Evolutionary conservation across 2,329 filamentous ascomycete genomes (phyloP), one percentile per base, ranked within the genome.

Genomic region (Aureobasidium sp.): DNA sequence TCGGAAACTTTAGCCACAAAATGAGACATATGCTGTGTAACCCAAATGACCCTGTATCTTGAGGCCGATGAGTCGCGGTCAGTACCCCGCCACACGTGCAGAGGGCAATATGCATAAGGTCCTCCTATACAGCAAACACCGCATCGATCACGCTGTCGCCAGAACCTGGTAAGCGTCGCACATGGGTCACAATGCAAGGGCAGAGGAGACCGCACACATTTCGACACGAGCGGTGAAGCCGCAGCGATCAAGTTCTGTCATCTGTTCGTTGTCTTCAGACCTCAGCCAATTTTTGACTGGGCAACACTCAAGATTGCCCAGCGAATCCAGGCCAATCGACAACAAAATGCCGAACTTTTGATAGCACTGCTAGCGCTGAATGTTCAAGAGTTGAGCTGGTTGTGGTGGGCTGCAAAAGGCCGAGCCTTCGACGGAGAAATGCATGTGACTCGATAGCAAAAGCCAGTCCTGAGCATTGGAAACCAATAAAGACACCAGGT

Each of bases 141-240:
- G 51, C 51, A 53, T 27, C 30, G 16, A 37, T 45, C 39, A 53
- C 39, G 50, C 40, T 44, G 38, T 45, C 16, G 45, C 16, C 12
- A 29, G 14, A 39, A 50, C 17, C 45, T 50, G 45, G 45, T 50
- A 29, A 50, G 34, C 34, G 32, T 51, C 24, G 37, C 48, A 51
- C 35, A 51, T 51, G 35, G n/a, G 25, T 51, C 48, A 51, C 45
- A 39, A 49, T 39, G 45, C 45, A 49, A 49, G 45, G 34, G 17
- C n/a, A 12, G 22, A 27, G 14, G 35, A n/a, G 24, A 48, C 11
- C 25, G 32, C 44, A 48, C 42, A 45, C 34, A 34, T 48, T 29
- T 48, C n/a, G 11, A 48, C 44, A 38, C 44, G 44, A 48, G 44
- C 44, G 32, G 32, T 38, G 44, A 37, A 29, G 4, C 14, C 8